Evolutionary conservation across 129 eudicot species (phyloP).

Genomic region (Centaurea solstitialis): DNA sequence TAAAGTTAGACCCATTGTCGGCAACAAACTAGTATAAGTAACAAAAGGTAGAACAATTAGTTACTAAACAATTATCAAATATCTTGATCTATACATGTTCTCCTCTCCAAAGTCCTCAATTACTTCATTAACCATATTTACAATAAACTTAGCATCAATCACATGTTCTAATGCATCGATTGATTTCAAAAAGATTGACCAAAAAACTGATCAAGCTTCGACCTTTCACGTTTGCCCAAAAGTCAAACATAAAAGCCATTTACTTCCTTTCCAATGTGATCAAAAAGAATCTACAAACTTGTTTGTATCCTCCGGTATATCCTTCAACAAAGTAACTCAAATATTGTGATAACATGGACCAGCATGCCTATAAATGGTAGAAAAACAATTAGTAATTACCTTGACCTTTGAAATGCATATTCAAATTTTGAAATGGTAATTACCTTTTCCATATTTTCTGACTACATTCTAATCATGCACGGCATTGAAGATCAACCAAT

Average conservation of each 20-base stretch:
- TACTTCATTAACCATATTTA: background rate
- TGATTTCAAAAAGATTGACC: slow-evolving; percentile 16
- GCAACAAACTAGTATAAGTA: background rate
- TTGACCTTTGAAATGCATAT: no score
- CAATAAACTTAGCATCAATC: background rate
- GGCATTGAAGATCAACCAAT: no score
- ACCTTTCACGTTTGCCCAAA: slow-evolving; percentile 1
- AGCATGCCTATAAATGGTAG: no score
- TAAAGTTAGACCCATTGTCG: slow-evolving; percentile 7
- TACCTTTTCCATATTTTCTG: no score
- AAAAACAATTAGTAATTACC: no score
- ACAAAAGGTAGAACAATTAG: background rate
- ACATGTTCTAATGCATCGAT: slow-evolving; percentile 7
- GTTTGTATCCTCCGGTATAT: no score
- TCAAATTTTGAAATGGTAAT: no score
- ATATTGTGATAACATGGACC: no score
- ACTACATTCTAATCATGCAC: no score
- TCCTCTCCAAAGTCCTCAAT: background rate
- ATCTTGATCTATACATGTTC: background rate
- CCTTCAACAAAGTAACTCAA: no score
- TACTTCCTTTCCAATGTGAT: no score
- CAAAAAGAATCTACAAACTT: no score
- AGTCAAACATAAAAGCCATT: background rate
- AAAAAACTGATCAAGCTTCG: background rate
- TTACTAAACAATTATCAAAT: background rate